Percentiles rank a stretch among this genome's conserved stretches.
These are phyloP conservation scores for Massarina eburnea DNA, from an alignment of 2,329 filamentous ascomycete species.

Conservation along the genomic window DNA sequence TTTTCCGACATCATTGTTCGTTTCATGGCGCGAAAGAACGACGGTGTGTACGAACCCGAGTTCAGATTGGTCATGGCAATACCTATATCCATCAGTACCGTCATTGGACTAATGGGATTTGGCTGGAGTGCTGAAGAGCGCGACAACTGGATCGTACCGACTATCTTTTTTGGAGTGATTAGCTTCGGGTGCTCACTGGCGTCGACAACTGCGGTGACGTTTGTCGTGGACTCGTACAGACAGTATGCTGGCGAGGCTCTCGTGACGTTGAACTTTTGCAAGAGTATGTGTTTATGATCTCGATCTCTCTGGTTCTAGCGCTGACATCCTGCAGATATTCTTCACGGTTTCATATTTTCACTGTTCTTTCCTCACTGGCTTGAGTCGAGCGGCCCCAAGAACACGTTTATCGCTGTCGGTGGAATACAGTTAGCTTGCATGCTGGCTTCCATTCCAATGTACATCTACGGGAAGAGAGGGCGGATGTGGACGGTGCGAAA, in stretches of 20 bases:
- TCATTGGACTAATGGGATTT: conserved; percentile 88
- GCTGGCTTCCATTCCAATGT: conserved; percentile 82
- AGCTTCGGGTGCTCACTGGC: conserved; percentile 91
- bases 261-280: conserved; percentile 91
- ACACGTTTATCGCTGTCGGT: conserved; percentile 80
- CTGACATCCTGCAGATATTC: conserved; percentile 58
- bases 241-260: conserved; percentile 93
- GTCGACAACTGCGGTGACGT: conserved; percentile 89
- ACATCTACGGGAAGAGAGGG: conserved; percentile 86
- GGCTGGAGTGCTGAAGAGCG: conserved; percentile 83
- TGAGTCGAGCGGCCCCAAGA: conserved; percentile 70
- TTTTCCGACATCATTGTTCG: conserved; percentile 84
- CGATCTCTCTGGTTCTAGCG: conserved; percentile 12
- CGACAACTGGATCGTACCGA: conserved; percentile 87
- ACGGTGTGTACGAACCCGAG: conserved; percentile 93
- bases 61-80: conserved; percentile 68
- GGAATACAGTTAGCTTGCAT: conserved; percentile 80
- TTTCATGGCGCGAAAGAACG: conserved; percentile 79
- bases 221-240: conserved; percentile 89
- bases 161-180: conserved; percentile 87
- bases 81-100: conserved; percentile 76
- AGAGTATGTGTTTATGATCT: conserved; percentile 58
- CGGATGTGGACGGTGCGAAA: conserved; percentile 92
- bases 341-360: conserved; percentile 86
- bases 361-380: conserved; percentile 75